Base-by-base conservation (phyloP, 1,139 yeast species). In the Suhomyces ambrosiae region DNA sequence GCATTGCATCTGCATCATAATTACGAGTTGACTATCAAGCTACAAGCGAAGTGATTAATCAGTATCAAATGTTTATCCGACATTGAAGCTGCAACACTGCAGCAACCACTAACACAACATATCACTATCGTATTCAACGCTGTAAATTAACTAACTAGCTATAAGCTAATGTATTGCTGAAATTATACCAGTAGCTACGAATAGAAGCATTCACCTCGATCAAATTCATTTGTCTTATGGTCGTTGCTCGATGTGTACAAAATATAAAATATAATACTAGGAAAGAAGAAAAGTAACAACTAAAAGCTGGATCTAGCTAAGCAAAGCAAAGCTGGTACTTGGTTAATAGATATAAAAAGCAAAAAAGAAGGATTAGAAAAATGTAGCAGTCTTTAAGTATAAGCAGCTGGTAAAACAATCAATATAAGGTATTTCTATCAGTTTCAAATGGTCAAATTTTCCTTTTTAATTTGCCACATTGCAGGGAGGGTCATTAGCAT, bases 231-330 rank as follows among this genome's bases (percentile, higher is more conserved):
- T n/a, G n/a, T n/a, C n/a, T n/a, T n/a, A n/a, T n/a, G n/a, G n/a
- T 33, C 10, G 14, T 18, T 23, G 27, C 5, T 18, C 26, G 22
- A 18, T 14, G 27, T 30, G 16, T 35, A 30, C 30, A 31, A 38
- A 35, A 29, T 30, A 33, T 28, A 33, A n/a, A 33, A 37, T 38
- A 38, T 38, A 38, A 38, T 38, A 38, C 41, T 38, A 27, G 32
- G 30, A 34, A 32, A 38, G 41, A 38, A 38, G 41, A 38, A 38
- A 38, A 30, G 41, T 37, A 36, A 30, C 39, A 24, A 32, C 30
- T n/a, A 19, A 9, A 9, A 9, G 22, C 22, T 9, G 12, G 11
- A 12, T 7, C 26, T 12, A 24, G 22, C 29, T 16, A 29, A 28
- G 27, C 14, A 24, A 28, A 28, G 35, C 32, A 34, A 21, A 21